These are phyloP conservation scores for Escallonia herrerae DNA, from an alignment of 129 eudicot genomes.

Conservation along the genomic window DNA sequence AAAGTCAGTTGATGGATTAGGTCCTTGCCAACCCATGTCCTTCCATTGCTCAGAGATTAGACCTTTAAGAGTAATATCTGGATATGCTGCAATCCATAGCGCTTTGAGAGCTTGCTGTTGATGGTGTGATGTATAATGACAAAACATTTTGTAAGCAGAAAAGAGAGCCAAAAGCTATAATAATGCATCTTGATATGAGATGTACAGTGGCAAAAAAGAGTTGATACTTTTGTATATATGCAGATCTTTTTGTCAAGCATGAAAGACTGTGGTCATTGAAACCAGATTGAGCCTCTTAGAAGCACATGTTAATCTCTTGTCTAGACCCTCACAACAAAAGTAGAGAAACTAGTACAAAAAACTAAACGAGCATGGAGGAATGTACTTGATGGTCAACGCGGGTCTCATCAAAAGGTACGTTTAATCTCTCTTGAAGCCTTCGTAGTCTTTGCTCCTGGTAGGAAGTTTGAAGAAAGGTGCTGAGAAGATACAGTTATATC, in stretches of 20 bases:
- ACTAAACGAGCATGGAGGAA: conserved; percentile 1
- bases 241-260: neutral
- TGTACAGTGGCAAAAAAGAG: neutral
- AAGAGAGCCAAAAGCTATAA: neutral
- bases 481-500: too few relatives aligned
- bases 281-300: too few relatives aligned
- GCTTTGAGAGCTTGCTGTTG: conserved; percentile 65
- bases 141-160: conserved; percentile 8
- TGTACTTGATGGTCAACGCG: conserved; percentile 64
- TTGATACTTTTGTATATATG: neutral
- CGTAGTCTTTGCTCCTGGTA: conserved; percentile 65
- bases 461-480: neutral
- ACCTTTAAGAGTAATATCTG: conserved; percentile 51
- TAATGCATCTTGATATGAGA: neutral
- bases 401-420: conserved; percentile 62
- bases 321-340: neutral
- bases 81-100: conserved; percentile 61
- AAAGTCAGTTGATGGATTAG: conserved; percentile 78
- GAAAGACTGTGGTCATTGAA: too few relatives aligned
- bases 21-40: conserved; percentile 95
- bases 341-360: neutral
- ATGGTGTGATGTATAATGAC: conserved; percentile 6
- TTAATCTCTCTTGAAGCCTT: conserved; percentile 51
- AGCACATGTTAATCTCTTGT: too few relatives aligned
- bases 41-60: conserved; percentile 86